Base-by-base conservation (phyloP, 176 grass and related monocot genomes). In the Musa troglodytarum region DNA sequence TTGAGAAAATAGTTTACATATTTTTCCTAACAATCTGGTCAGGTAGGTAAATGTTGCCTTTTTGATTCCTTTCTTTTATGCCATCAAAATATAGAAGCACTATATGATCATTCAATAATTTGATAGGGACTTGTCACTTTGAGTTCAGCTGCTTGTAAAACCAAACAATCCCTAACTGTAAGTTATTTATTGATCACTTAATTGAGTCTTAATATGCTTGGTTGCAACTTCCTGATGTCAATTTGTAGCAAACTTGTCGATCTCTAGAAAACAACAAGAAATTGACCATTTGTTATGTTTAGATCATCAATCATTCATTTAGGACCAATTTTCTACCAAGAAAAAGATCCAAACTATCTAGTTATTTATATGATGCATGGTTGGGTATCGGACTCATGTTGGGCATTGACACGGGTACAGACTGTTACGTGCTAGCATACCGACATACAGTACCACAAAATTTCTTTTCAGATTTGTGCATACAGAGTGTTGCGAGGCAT, bases 41-140 rank as follows among this genome's bases (percentile, higher is more conserved):
- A 20, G 23, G 24, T 13, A 3, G 21, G 23, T 65, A 16, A 1
- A 19, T 57, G 55, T 7, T 24, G 14, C 20, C 1, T 64, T 64
- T 24, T 1, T 64, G 16, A 20, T 50, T 68, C 28, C 1, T 9
- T 68, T 68, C 34, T 68, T 12, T 43, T 34, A 25, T 28, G 63
- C 63, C 29, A 65, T 65, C 22, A 65, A 65, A 11, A 11, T 65
- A 68, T 68, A 68, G 16, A 49, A n/a, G 67, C 34, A 69, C 67
- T 50, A 50, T 2, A 50, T 69, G 23, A 25, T 12, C 9, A 13
- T 65, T 65, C 23, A 65, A 65, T 57, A 57, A 57, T 57, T 57
- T 57, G 55, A 10, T 26, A 26, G 22, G 11, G 19, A 26, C 63
- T 6, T 66, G 55, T 11, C 63, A 66, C 21, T 13, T n/a, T 50